Evolutionary conservation across 371 early-diverging fungal genomes (phyloP).

Genomic region (Lichtheimia hyalospora): DNA sequence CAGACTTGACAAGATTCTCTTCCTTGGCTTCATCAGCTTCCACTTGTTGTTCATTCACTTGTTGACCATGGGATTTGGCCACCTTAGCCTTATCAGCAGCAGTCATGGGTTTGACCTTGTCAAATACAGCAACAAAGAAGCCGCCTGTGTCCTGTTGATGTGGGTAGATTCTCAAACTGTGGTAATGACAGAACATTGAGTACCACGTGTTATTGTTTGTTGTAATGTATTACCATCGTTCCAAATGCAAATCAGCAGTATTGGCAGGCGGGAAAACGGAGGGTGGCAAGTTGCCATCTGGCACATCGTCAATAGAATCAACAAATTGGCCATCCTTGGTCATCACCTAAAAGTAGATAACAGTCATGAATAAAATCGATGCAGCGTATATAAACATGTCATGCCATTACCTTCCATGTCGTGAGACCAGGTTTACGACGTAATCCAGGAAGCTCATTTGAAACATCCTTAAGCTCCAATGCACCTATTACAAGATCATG

Average conservation of each 20-base stretch:
- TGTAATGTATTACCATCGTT: slow-evolving; percentile 64
- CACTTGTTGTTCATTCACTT: slow-evolving; percentile 14
- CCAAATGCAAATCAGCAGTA: slow-evolving; percentile 66
- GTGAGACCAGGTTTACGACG: slow-evolving; percentile 78
- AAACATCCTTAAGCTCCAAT: slow-evolving; percentile 83
- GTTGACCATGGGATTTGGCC: slow-evolving; percentile 23
- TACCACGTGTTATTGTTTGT: background rate
- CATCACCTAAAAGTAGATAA: slow-evolving; percentile 31
- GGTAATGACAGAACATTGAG: background rate
- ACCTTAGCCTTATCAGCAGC: slow-evolving; percentile 50
- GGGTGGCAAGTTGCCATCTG: slow-evolving; percentile 45
- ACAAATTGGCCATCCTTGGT: slow-evolving; percentile 58
- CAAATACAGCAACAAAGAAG: slow-evolving; percentile 98
- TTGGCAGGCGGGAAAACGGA: slow-evolving; percentile 82
- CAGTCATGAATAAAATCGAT: slow-evolving; percentile 17
- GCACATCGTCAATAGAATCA: slow-evolving; percentile 57
- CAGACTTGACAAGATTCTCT: slow-evolving; percentile 24
- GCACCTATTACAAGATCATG: slow-evolving; percentile 43
- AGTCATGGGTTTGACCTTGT: slow-evolving; percentile 70
- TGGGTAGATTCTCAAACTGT: slow-evolving; percentile 90
- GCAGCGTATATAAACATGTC: background rate
- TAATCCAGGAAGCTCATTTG: slow-evolving; percentile 69
- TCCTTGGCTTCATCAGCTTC: slow-evolving; percentile 29
- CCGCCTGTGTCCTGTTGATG: slow-evolving; percentile 98
- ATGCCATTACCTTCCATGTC: slow-evolving; percentile 79